Conservation (phyloP, 2,329 filamentous ascomycete species). For the Cladosporium sp. region DNA sequence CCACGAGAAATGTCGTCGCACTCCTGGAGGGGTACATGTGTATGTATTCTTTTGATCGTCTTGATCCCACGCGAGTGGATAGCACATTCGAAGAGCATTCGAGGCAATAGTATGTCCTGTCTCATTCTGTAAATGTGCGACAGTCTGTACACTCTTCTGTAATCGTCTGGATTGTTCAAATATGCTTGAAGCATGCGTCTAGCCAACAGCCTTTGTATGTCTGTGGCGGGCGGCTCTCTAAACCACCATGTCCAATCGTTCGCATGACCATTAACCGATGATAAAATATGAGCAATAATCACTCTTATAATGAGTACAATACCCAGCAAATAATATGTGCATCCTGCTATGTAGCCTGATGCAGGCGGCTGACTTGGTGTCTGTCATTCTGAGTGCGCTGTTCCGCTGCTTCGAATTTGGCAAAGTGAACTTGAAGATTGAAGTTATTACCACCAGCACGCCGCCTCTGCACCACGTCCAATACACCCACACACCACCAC, state of each 20-base stretch:
- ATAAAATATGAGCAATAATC: neutral
- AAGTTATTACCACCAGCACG: constrained; percentile 1
- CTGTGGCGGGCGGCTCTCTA: neutral
- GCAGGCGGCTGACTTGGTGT: neutral
- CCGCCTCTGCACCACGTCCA: constrained; percentile 1
- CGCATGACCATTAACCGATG: neutral
- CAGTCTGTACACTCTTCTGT: neutral
- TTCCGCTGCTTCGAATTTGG: constrained; percentile 6
- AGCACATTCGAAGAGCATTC: neutral
- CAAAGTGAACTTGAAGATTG: constrained; percentile 10
- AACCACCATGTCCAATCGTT: neutral
- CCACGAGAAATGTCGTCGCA: neutral
- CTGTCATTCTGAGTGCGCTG: constrained; percentile 13
- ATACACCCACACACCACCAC: constrained; percentile 45
- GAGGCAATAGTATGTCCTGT: neutral
- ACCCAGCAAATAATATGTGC: neutral
- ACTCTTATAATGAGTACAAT: neutral
- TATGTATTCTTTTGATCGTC: neutral
- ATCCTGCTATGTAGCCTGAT: neutral
- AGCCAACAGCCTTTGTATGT: neutral
- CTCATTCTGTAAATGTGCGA: neutral
- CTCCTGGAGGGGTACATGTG: neutral
- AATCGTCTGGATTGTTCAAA: neutral
- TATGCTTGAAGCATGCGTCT: neutral
- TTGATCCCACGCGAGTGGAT: neutral